Evolutionary conservation across 176 grass and related monocot species (phyloP), one percentile per base, ranked within the genome.

Genomic region (Ensete ventricosum): DNA sequence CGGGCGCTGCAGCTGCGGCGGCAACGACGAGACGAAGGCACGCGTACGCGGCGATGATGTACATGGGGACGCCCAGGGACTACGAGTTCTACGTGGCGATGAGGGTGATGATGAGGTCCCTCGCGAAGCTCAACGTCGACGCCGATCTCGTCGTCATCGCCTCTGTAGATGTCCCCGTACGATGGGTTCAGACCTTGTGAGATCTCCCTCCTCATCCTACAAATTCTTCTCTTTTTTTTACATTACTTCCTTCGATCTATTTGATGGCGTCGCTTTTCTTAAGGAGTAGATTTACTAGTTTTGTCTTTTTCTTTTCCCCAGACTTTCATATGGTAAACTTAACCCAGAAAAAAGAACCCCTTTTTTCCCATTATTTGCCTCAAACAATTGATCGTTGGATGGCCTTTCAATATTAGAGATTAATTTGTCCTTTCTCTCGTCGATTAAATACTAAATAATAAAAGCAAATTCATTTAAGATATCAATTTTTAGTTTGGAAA

Each of bases 11-110:
- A 5, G 34, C 70, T 62, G 49, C 49, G 26, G 63, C 9, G 74
- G 59, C 9, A 67, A 52, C 13, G 74, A 48, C 27, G 72, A 71
- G 22, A 50, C 83, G 86, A 63, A 77, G 80, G 29, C 82, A 98
- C 59, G 94, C 94, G 17, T 98, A 98, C 80, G 94, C 88, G n/a
- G 94, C 94, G 50, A 98, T 98, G 90, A 98, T 98, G 94, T 98
- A 98, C 88, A 93, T 98, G 94, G 94, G 94, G 48, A 98, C 94
- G 77, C 88, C 94, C 74, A 81, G 94, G 83, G 94, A 98, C 76
- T 98, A 98, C 86, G 94, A 98, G 84, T 98, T 98, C 88, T 93
- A 93, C 80, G 88, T 93, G 17, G 94, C 94, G 43, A 83, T 89
- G 80, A 77, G 94, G 54, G 94, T 98, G 20, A 98, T 98, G 94